Evolutionary conservation across 257 asterid species (phyloP).

Genomic region (Solanum commersonii): DNA sequence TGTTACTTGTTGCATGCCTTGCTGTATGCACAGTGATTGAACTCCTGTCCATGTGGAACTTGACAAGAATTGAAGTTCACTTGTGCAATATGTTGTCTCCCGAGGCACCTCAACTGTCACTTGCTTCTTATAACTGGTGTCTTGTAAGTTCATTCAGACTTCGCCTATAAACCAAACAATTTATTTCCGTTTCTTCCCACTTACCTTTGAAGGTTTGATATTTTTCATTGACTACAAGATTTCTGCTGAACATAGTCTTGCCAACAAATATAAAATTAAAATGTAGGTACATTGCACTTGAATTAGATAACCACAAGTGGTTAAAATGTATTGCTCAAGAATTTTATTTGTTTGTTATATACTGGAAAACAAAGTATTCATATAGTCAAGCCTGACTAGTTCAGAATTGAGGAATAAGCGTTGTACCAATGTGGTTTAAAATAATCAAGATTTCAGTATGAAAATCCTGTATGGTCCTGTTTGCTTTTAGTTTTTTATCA

Average conservation of each 20-base stretch:
- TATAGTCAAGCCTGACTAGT: neutral
- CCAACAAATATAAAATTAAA: neutral
- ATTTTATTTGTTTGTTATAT: neutral
- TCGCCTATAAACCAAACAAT: neutral
- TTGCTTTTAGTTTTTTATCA: neutral
- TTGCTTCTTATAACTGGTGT: slow-evolving; percentile 89
- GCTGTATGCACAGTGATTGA: slow-evolving; percentile 58
- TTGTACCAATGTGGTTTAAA: neutral
- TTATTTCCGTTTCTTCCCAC: neutral
- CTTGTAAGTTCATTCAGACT: slow-evolving; percentile 50
- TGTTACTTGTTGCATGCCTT: slow-evolving; percentile 43
- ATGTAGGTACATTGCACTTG: neutral
- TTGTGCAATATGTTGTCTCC: slow-evolving; percentile 92
- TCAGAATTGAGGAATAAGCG: neutral
- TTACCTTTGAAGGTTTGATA: neutral
- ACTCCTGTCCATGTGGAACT: slow-evolving; percentile 97
- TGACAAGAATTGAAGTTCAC: slow-evolving; percentile 94
- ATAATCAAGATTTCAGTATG: neutral
- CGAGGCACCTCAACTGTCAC: slow-evolving; percentile 85
- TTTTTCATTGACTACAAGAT: neutral
- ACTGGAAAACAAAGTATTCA: neutral
- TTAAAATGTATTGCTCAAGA: neutral
- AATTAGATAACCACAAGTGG: neutral
- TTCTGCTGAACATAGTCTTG: neutral
- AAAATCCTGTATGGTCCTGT: neutral